These are phyloP conservation scores for Serendipita sp. DNA, from an alignment of 768 basidiomycete genomes.

Conservation along the genomic window DNA sequence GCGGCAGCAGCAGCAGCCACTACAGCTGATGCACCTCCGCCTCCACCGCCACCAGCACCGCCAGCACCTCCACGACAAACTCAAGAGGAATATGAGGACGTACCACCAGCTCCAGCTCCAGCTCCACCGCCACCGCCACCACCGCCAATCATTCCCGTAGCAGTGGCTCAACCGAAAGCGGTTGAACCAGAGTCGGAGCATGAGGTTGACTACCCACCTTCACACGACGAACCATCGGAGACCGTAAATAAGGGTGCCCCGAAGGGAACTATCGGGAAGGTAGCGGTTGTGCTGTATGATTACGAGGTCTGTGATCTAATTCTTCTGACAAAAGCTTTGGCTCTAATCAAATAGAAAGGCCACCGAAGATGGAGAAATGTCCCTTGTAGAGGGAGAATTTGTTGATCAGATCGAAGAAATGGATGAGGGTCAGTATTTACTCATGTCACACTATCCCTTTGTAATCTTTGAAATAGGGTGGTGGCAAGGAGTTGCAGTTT, in stretches of 20 bases:
- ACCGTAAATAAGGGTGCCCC: constrained; percentile 8
- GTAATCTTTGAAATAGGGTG: constrained; percentile 30
- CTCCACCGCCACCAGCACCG: constrained; percentile 21
- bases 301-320: constrained; percentile 39
- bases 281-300: constrained; percentile 62
- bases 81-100: constrained; percentile 14
- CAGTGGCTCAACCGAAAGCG: constrained; percentile 7
- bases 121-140: constrained; percentile 25
- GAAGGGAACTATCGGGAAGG: constrained; percentile 20
- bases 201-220: constrained; percentile 11
- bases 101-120: constrained; percentile 25
- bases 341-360: constrained; percentile 28
- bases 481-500: constrained; percentile 67
- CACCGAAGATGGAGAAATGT: constrained; percentile 75
- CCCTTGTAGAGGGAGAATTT: constrained; percentile 59
- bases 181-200: neutral
- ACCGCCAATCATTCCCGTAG: constrained; percentile 8
- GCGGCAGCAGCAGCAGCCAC: constrained; percentile 13
- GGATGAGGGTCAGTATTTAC: constrained; percentile 35
- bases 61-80: constrained; percentile 15
- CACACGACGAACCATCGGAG: constrained; percentile 14
- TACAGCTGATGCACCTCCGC: constrained; percentile 9
- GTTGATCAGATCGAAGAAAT: constrained; percentile 71
- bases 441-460: neutral
- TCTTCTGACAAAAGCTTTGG: constrained; percentile 6